Conservation (phyloP, 371 early-diverging fungal genomes). For the Haplosporangium sp. region DNA sequence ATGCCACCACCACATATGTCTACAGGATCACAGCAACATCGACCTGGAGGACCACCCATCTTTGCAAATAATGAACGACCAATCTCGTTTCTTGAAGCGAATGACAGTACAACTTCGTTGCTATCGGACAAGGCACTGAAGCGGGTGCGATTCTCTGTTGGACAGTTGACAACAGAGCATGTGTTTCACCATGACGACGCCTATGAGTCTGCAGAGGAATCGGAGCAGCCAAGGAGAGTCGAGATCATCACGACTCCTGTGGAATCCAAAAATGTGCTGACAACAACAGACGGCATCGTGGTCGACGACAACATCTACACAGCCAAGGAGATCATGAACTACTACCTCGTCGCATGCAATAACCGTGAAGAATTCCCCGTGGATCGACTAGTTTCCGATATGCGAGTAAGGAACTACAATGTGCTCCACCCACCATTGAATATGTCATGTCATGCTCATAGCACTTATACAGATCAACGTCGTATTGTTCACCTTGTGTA, state of each 20-base stretch:
- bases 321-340: slow-evolving; percentile 55
- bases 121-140: slow-evolving; percentile 53
- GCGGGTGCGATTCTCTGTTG: slow-evolving; percentile 70
- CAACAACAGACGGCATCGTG: slow-evolving; percentile 44
- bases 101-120: slow-evolving; percentile 21
- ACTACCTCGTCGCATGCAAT: slow-evolving; percentile 60
- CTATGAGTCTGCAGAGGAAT: slow-evolving; percentile 53
- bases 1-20: slow-evolving; percentile 8
- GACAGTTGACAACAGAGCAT: slow-evolving; percentile 66
- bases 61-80: slow-evolving; percentile 34
- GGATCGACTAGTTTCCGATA: slow-evolving; percentile 58
- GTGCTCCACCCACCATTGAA: neutral
- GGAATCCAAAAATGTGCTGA: slow-evolving; percentile 24
- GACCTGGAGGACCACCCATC: slow-evolving; percentile 30
- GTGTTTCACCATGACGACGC: slow-evolving; percentile 54
- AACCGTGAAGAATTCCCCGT: slow-evolving; percentile 67
- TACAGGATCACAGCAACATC: slow-evolving; percentile 6
- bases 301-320: slow-evolving; percentile 55
- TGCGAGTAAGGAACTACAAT: slow-evolving; percentile 58
- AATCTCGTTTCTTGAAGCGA: slow-evolving; percentile 16
- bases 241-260: slow-evolving; percentile 11
- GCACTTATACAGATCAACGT: too few species aligned
- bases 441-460: too few species aligned
- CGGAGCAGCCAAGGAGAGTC: slow-evolving; percentile 14
- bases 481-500: too few species aligned